phyloP scores from a whole-genome alignment of 345 rosid genomes.

The Dipteronia sinensis region DNA sequence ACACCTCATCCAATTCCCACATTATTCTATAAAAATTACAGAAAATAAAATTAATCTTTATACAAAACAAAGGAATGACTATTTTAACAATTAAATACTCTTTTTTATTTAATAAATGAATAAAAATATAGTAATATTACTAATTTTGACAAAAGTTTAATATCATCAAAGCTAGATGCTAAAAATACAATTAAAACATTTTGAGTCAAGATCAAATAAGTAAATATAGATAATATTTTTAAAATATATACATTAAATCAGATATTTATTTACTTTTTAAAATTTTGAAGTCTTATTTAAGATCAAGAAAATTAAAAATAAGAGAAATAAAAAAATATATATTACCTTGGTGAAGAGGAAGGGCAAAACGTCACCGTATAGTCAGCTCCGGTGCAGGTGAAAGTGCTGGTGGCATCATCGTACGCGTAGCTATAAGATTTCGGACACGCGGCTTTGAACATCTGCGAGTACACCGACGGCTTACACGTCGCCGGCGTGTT shows the following conservation, averaged over 20 bases:
- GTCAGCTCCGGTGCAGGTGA: slow-evolving; percentile 86
- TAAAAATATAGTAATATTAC: background rate
- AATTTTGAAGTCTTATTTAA: no score
- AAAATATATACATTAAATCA: background rate
- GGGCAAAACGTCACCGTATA: slow-evolving; percentile 96
- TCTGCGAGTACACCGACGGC: slow-evolving; percentile 84
- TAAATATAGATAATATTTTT: no score
- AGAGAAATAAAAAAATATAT: background rate
- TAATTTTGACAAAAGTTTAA: background rate
- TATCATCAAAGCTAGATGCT: background rate
- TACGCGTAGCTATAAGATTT: slow-evolving; percentile 93
- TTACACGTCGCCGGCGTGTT: slow-evolving; percentile 76
- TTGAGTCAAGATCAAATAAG: no score
- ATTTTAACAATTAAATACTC: no score
- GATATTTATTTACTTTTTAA: no score
- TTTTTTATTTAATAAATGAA: no score
- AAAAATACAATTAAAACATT: no score
- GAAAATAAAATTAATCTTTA: no score
- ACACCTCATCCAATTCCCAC: no score
- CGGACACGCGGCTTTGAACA: slow-evolving; percentile 94
- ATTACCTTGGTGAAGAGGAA: slow-evolving; percentile 71
- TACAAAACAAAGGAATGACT: background rate
- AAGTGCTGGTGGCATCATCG: slow-evolving; percentile 91
- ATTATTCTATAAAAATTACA: background rate
- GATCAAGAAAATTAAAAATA: background rate